Percentiles rank a stretch among this genome's conserved stretches.
Conservation (phyloP, 2,329 filamentous ascomycete genomes). For the Sclerotinia minor region DNA sequence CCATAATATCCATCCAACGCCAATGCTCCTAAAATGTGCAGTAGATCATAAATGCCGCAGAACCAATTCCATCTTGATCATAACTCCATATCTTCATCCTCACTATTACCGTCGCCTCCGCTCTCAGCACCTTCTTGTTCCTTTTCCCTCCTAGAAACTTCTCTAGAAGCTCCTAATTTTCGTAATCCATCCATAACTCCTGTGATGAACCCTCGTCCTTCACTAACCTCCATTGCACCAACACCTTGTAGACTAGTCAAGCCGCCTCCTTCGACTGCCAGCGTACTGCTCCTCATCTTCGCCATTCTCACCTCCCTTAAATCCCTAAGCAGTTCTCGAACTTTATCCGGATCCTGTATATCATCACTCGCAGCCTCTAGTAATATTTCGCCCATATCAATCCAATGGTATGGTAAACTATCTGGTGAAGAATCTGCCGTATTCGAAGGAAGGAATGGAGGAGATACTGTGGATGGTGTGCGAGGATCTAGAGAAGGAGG, state of each 20-base stretch:
- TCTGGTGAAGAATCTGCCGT: constrained; percentile 67
- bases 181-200: constrained; percentile 86
- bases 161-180: constrained; percentile 77
- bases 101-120: constrained; percentile 58
- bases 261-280: constrained; percentile 73
- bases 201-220: constrained; percentile 78
- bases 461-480: constrained; percentile 50
- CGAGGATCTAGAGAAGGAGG: constrained; percentile 66
- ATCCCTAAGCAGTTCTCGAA: constrained; percentile 75
- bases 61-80: constrained; percentile 25
- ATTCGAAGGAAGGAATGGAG: constrained; percentile 78
- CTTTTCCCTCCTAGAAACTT: constrained; percentile 74
- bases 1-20: constrained; percentile 7
- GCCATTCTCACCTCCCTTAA: constrained; percentile 84
- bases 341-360: constrained; percentile 69
- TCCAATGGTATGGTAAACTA: constrained; percentile 90
- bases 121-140: constrained; percentile 64
- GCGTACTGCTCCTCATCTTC: constrained; percentile 78
- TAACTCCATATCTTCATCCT: constrained; percentile 51
- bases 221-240: constrained; percentile 88
- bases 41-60: neutral
- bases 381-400: constrained; percentile 84
- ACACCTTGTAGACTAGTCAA: constrained; percentile 71
- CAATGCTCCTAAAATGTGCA: constrained; percentile 7
- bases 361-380: constrained; percentile 85